Evolutionary conservation across 2,329 filamentous ascomycete genomes (phyloP).

Genomic region (Colletotrichum truncatum): DNA sequence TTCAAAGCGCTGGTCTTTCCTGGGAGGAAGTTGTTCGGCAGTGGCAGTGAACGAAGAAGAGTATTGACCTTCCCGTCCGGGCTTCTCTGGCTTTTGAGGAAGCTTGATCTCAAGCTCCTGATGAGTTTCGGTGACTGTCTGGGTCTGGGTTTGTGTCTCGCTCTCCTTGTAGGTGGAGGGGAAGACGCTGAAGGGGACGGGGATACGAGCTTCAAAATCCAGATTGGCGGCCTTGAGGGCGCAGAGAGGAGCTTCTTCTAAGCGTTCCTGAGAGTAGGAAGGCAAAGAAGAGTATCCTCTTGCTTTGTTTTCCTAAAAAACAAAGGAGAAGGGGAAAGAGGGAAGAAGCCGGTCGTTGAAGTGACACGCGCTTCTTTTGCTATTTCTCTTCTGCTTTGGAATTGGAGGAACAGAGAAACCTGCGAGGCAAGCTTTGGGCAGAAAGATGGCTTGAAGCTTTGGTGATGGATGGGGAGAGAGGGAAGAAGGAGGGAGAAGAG

Average conservation of each 20-base stretch:
- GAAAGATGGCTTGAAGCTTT: constrained; percentile 27
- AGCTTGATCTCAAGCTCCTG: constrained; percentile 90
- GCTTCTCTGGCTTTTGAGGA: constrained; percentile 66
- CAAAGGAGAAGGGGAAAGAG: constrained; percentile 56
- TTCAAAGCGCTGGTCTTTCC: constrained; percentile 70
- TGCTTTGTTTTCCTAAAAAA: constrained; percentile 68
- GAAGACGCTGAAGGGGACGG: constrained; percentile 99
- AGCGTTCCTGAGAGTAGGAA: constrained; percentile 64
- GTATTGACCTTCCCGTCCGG: constrained; percentile 98
- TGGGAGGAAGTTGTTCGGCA: constrained; percentile 53
- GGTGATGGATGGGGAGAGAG: constrained; percentile 29
- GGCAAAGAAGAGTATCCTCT: constrained; percentile 77
- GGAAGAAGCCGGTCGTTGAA: constrained; percentile 38
- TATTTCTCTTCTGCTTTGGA: constrained; percentile 32
- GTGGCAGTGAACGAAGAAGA: constrained; percentile 78
- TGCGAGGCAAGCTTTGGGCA: neutral
- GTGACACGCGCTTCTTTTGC: constrained; percentile 32
- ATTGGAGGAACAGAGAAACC: constrained; percentile 20
- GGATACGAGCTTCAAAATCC: constrained; percentile 99
- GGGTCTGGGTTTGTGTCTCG: constrained; percentile 58
- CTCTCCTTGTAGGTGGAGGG: constrained; percentile 90
- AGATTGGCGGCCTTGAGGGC: constrained; percentile 88
- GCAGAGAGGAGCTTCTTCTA: constrained; percentile 71
- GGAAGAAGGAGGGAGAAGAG: constrained; percentile 32
- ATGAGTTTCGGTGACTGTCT: constrained; percentile 69